A percentile compares a stretch with the other conserved stretches of the same genome.
phyloP scores from a whole-genome alignment of 2,329 filamentous ascomycete species.

The Cordyceps cicadae region DNA sequence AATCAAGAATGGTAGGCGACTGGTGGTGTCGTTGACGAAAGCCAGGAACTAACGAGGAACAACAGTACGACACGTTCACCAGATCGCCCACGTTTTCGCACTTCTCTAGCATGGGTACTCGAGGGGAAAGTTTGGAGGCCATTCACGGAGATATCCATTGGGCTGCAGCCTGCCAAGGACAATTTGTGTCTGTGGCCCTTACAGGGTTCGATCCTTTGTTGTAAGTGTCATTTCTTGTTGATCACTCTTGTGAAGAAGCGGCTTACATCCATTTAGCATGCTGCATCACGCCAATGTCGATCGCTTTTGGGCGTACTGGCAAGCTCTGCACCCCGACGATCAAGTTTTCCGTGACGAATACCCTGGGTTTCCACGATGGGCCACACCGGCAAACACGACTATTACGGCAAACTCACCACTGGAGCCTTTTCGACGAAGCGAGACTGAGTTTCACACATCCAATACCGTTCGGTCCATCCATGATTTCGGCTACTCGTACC shows the following conservation, averaged over 20 bases:
- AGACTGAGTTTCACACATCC: slow-evolving; percentile 35
- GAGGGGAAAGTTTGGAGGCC: slow-evolving; percentile 33
- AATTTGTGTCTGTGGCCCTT: slow-evolving; percentile 32
- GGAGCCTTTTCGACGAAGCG: slow-evolving; percentile 39
- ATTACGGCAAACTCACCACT: slow-evolving; percentile 39
- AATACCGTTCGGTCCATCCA: slow-evolving; percentile 24
- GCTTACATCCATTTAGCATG: slow-evolving; percentile 22
- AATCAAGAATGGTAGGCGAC: slow-evolving; percentile 32
- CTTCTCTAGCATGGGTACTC: slow-evolving; percentile 27
- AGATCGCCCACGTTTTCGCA: slow-evolving; percentile 26
- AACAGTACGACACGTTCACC: slow-evolving; percentile 35
- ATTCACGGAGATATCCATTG: slow-evolving; percentile 36
- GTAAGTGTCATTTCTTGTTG: slow-evolving; percentile 18
- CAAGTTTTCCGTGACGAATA: slow-evolving; percentile 29
- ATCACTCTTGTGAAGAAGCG: background rate
- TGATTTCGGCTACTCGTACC: slow-evolving; percentile 32
- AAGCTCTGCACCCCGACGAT: slow-evolving; percentile 32
- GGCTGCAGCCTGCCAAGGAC: slow-evolving; percentile 31
- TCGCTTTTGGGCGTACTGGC: slow-evolving; percentile 52
- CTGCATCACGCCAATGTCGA: slow-evolving; percentile 52
- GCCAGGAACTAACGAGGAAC: slow-evolving; percentile 9
- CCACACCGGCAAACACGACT: slow-evolving; percentile 29
- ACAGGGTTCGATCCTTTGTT: slow-evolving; percentile 40
- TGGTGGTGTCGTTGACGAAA: background rate
- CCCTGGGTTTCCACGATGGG: slow-evolving; percentile 28